These are phyloP conservation scores for Creolimax fragrantissima DNA, from an alignment of 78 protist genomes.

Conservation along the genomic window DNA sequence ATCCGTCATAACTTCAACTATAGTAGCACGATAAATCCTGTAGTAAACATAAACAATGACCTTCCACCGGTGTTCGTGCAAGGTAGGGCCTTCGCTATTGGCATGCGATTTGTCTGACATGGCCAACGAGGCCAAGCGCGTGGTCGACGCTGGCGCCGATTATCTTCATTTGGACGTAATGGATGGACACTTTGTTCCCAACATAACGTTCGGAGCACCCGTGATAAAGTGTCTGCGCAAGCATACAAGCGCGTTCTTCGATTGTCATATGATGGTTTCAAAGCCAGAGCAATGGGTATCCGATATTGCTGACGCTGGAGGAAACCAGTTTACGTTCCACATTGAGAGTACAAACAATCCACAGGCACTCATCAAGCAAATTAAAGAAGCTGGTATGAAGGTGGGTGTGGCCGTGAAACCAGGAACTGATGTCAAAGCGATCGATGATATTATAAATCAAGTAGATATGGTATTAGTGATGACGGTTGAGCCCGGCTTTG, in stretches of 20 bases:
- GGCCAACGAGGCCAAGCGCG: constrained; percentile 44
- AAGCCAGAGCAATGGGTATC: constrained; percentile 78
- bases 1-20: no score
- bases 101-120: constrained; percentile 68
- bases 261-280: constrained; percentile 96
- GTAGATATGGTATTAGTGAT: constrained; percentile 88
- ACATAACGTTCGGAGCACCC: constrained; percentile 89
- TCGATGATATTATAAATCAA: background rate
- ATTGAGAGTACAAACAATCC: constrained; percentile 73
- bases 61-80: background rate
- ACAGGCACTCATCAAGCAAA: constrained; percentile 22
- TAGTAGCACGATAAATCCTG: no score
- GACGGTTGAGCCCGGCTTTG: constrained; percentile 99
- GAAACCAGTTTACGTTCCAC: constrained; percentile 85
- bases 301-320: constrained; percentile 78
- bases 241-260: constrained; percentile 61
- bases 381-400: constrained; percentile 69
- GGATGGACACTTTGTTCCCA: constrained; percentile 97
- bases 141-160: constrained; percentile 37
- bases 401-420: constrained; percentile 87
- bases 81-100: constrained; percentile 82
- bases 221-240: constrained; percentile 81
- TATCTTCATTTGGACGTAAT: constrained; percentile 91
- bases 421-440: constrained; percentile 61
- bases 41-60: background rate